Base-by-base conservation (phyloP, 495 filamentous ascomycete species). In the Terfezia boudieri region DNA sequence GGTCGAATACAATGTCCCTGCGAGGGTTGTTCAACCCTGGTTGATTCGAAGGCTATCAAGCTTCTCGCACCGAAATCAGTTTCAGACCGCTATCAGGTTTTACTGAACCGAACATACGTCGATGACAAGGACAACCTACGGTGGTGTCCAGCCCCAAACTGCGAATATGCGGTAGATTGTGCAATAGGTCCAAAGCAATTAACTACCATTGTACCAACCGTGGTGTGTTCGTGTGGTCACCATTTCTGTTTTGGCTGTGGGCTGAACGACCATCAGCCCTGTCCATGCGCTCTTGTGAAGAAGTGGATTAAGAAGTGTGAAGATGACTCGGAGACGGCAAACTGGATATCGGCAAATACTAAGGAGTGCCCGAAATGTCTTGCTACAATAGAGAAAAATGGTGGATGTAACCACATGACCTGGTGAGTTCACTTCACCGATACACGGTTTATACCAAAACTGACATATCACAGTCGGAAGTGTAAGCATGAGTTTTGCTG, bases 401-500 rank as follows among this genome's bases (percentile, higher is more conserved):
- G 90, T 16, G 90, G 90, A 6, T 98, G 90, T 70, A 98, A 98
- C 72, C 90, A 98, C 65, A 98, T 98, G 90, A 98, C 90, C 0
- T 98, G 90, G 63, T 68, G 55, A 49, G 61, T 35, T 48, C 5
- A 14, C 46, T 16, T 54, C 14, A 4, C 36, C 37, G 38, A 4
- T 14, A 9, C 10, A 16, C 36, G 0, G 23, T 8, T 49, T 4
- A 16, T n/a, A 5, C 46, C 52, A 37, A 22, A 14, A 60, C 55
- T 9, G 53, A 49, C 10, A 52, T 55, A 43, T 52, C 53, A 5
- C 49, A 68, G 66, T 68, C 77, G 90, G 49, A 98, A 98, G 68
- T 98, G 90, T 72, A 88, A 90, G 62, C 82, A 96, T 64, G 90
- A 98, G 67, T 98, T 98, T 63, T 98, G 90, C 71, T 98, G 90